Conservation (phyloP, 441 rosid genomes). For the Omphalea diandra region DNA sequence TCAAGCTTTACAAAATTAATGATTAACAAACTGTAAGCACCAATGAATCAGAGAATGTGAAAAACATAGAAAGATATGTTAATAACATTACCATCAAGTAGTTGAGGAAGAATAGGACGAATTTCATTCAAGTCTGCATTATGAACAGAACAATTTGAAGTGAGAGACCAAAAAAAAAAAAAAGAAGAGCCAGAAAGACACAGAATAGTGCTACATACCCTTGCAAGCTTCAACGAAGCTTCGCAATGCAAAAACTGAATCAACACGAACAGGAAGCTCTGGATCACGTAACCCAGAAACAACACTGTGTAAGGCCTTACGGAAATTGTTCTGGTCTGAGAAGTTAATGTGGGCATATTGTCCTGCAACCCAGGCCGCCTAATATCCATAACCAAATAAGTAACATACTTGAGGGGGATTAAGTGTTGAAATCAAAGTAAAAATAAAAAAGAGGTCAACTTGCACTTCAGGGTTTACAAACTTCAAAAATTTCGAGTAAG, state of each 20-base stretch:
- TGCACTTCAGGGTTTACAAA: background rate
- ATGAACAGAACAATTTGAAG: background rate
- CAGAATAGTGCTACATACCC: constrained; percentile 39
- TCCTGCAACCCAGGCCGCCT: constrained; percentile 99
- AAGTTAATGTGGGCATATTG: constrained; percentile 91
- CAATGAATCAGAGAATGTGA: background rate
- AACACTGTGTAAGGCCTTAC: constrained; percentile 81
- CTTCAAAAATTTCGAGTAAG: background rate
- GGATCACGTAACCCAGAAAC: constrained; percentile 93
- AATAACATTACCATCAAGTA: constrained; percentile 78
- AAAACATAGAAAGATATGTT: constrained; percentile 3
- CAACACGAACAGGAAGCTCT: constrained; percentile 98
- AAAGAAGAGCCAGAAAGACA: background rate
- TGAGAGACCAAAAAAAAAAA: background rate
- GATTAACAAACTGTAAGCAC: background rate
- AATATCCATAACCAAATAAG: constrained; percentile 26
- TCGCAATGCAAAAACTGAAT: constrained; percentile 95
- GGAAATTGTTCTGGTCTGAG: constrained; percentile 78
- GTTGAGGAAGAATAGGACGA: constrained; percentile 94
- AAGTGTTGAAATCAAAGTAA: background rate
- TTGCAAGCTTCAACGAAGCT: constrained; percentile 94
- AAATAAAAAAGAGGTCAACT: background rate
- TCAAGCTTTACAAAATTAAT: background rate
- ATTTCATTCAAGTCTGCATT: constrained; percentile 90
- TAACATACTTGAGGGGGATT: background rate